A percentile compares a stretch with the other conserved stretches of the same genome.
Evolutionary conservation across 1,139 yeast species (phyloP).

Genomic region (Zygoascus meyerae): DNA sequence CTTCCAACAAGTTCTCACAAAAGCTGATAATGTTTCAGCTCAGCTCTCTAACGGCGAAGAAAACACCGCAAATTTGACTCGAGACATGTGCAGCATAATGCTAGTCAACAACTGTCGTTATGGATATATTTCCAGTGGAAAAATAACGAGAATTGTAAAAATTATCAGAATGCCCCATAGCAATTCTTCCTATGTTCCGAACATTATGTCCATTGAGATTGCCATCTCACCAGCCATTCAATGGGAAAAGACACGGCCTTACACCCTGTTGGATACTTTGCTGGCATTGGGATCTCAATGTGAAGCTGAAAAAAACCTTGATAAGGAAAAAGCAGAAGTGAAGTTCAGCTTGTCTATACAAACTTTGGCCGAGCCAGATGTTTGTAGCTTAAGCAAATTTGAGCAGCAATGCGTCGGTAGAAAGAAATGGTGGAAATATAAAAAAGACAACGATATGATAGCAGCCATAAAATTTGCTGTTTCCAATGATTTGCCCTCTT

Average conservation of each 20-base stretch:
- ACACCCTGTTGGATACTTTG: constrained; percentile 15
- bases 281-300: constrained; percentile 20
- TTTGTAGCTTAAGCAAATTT: constrained; percentile 18
- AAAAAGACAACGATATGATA: constrained; percentile 10
- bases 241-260: constrained; percentile 13
- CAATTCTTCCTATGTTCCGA: constrained; percentile 9
- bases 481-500: not conserved
- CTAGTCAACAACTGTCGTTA: constrained; percentile 22
- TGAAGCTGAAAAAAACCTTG: constrained; percentile 8
- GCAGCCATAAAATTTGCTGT: constrained; percentile 1
- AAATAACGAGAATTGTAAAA: constrained; percentile 21
- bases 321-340: constrained; percentile 13
- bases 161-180: not conserved
- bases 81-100: constrained; percentile 20
- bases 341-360: constrained; percentile 6
- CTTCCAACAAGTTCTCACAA: constrained; percentile 2
- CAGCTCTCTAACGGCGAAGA: constrained; percentile 5
- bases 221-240: constrained; percentile 22
- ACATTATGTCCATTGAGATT: constrained; percentile 13
- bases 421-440: constrained; percentile 23
- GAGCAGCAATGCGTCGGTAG: constrained; percentile 19
- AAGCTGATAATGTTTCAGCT: not conserved
- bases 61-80: constrained; percentile 5
- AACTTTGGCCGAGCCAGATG: constrained; percentile 21
- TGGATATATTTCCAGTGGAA: constrained; percentile 24